Conservation (phyloP, 139 green algal species). For the Monoraphidium neglectum region DNA sequence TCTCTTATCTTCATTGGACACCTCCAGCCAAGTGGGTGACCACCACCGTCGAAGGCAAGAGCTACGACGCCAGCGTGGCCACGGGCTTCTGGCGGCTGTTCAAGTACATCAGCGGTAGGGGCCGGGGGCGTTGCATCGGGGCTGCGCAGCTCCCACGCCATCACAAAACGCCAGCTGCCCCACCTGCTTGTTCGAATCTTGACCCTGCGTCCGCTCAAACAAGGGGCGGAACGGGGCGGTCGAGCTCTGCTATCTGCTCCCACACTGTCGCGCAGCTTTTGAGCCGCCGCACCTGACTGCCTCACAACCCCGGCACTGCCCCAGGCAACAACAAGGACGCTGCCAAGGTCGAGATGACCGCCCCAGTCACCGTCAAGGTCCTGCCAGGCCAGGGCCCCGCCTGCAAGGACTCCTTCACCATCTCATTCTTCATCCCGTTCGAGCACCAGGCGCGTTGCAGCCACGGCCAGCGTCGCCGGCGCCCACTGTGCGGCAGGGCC, state of each 20-base stretch:
- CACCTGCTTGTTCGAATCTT: too few species aligned
- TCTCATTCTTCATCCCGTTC: slow-evolving; percentile 77
- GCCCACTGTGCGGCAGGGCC: too few species aligned
- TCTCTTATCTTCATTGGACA: background rate
- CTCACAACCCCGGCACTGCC: too few species aligned
- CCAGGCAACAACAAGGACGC: slow-evolving; percentile 62
- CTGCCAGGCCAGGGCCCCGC: slow-evolving; percentile 26
- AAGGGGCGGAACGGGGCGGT: too few species aligned
- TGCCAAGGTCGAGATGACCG: slow-evolving; percentile 73
- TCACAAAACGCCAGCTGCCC: too few species aligned
- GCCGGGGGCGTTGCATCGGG: too few species aligned
- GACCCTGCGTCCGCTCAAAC: too few species aligned
- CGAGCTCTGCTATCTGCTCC: too few species aligned
- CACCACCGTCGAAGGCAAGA: slow-evolving; percentile 55
- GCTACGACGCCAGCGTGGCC: slow-evolving; percentile 52
- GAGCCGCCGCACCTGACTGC: too few species aligned
- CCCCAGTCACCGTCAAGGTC: slow-evolving; percentile 51
- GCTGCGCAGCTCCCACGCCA: too few species aligned
- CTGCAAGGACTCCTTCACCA: slow-evolving; percentile 69
- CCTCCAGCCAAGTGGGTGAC: slow-evolving; percentile 58
- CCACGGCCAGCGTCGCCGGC: too few species aligned
- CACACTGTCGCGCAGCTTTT: too few species aligned
- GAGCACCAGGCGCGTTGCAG: slow-evolving; percentile 69
- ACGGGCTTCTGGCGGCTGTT: slow-evolving; percentile 68
- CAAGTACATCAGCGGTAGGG: slow-evolving; percentile 40